Percentiles rank a stretch among this genome's conserved stretches.
Conservation (phyloP, 140 eudicot genomes). For the Artemisia princeps region DNA sequence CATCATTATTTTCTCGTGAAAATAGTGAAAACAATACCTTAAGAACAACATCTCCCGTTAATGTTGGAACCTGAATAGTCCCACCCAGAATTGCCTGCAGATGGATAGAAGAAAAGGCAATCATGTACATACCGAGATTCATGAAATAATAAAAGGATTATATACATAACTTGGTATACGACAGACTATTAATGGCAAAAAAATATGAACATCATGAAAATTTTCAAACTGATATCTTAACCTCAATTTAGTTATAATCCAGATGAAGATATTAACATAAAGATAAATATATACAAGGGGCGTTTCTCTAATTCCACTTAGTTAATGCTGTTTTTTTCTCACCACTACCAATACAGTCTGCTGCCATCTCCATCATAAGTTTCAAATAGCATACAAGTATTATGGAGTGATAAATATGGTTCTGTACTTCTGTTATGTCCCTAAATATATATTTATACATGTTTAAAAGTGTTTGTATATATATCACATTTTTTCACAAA, state of each 20-base stretch:
- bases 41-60: constrained; percentile 90
- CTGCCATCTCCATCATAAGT: no score
- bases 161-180: background rate
- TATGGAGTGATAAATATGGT: no score
- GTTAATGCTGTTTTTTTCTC: no score
- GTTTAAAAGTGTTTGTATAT: background rate
- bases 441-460: no score
- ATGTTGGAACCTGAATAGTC: constrained; percentile 87
- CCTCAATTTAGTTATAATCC: background rate
- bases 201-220: background rate
- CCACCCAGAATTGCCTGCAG: constrained; percentile 91
- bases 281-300: no score
- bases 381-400: no score
- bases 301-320: no score
- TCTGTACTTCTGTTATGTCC: no score
- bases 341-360: no score
- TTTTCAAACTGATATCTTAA: background rate
- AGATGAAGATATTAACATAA: background rate
- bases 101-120: background rate
- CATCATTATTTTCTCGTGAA: background rate
- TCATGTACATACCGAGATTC: background rate
- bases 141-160: background rate
- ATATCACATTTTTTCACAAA: background rate
- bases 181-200: background rate
- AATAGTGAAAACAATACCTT: constrained; percentile 44